Base-by-base conservation (phyloP, 306 rosid genomes). In the Vigna trinervia region DNA sequence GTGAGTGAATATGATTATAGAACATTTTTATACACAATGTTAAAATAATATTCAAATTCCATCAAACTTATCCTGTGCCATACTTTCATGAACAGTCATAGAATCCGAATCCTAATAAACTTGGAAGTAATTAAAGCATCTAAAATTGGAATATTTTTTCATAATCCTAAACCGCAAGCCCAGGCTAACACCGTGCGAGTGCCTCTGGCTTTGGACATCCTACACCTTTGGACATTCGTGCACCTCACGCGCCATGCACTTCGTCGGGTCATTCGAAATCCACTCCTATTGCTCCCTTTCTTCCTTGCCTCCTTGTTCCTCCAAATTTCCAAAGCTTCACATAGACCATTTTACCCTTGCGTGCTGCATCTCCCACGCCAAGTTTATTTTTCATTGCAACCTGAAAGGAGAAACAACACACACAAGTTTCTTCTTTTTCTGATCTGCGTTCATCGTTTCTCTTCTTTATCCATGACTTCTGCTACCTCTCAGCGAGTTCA, bases 401-500 rank as follows among this genome's bases (percentile, higher is more conserved):
- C 32, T 34, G 38, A 34, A 34, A 34, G 38, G 38, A 34, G 38
- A 34, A 34, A 34, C 38, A 34, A 34, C 6, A 34, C 38, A 34
- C 38, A 34, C 38, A 34, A 4, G 38, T 34, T 34, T 34, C 34
- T 30, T 30, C 34, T 0, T 0, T 5, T 34, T 4, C 38, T 34
- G 84, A 85, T 86, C 88, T 39, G 74, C 13, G 78, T 78, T 69
- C 84, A 71, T 74, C 17, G 54, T 51, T 30, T 58, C 64, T 58
- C 7, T 23, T n/a, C 23, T 69, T 14, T n/a, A 26, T 1, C 73
- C 69, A 91, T 91, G 97, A 86, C 87, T 64, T 58, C 91, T 38
- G 78, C 85, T 19, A 60, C 73, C 86, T 87, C 93, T 32, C 89
- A 90, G 87, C 84, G 97, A 62, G 85, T 69, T 41, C 86, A 92